phyloP scores from a whole-genome alignment of 441 rosid genomes.

The Codiaeum variegatum region DNA sequence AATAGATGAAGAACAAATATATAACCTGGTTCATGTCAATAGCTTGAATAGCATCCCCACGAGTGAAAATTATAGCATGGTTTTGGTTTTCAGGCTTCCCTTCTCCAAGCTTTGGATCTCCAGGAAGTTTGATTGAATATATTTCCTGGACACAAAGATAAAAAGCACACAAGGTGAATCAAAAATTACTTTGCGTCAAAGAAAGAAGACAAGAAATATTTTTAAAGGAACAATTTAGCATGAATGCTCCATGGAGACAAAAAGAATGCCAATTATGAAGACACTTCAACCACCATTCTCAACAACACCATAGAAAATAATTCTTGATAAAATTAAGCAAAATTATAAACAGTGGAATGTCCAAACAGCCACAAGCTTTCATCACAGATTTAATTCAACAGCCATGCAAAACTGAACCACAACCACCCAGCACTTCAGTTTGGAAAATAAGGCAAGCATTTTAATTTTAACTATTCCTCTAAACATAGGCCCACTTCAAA shows the following conservation, averaged over 20 bases:
- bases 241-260: not conserved
- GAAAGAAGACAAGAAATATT: not conserved
- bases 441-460: not conserved
- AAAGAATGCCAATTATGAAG: not conserved
- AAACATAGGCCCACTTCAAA: not conserved
- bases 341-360: not conserved
- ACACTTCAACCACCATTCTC: not conserved
- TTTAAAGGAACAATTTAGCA: not conserved
- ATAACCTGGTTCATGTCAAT: slow-evolving; percentile 97
- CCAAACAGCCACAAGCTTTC: not conserved
- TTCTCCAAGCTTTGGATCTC: slow-evolving; percentile 98
- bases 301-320: not conserved
- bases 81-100: slow-evolving; percentile 95
- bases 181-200: not conserved
- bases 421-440: not conserved
- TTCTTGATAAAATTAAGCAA: not conserved
- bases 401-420: not conserved
- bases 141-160: slow-evolving; percentile 54
- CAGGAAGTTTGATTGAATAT: slow-evolving; percentile 91
- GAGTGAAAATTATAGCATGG: slow-evolving; percentile 87
- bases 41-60: slow-evolving; percentile 96
- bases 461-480: not conserved
- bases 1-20: slow-evolving; percentile 2
- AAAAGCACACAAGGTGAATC: not conserved
- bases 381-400: not conserved